Conservation (phyloP, 2,329 filamentous ascomycete species). For the Ceratocystis colombiana region DNA sequence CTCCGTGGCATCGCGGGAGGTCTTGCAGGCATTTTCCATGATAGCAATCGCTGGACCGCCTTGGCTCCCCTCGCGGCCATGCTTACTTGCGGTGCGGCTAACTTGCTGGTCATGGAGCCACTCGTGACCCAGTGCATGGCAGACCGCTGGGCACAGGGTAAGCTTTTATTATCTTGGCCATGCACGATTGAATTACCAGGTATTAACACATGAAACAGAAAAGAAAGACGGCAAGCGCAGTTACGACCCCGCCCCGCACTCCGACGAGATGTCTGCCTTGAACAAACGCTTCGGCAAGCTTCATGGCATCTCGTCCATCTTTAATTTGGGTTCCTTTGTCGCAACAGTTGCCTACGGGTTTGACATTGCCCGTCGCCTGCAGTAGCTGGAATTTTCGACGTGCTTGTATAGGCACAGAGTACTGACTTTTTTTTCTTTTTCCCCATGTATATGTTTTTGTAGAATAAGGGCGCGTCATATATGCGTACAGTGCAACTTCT, state of each 20-base stretch:
- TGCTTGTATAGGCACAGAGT: too few species aligned
- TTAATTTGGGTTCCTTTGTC: constrained; percentile 64
- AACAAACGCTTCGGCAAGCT: constrained; percentile 70
- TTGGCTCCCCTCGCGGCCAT: constrained; percentile 59
- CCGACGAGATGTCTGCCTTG: constrained; percentile 68
- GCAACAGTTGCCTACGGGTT: constrained; percentile 69
- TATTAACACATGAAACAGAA: constrained; percentile 40
- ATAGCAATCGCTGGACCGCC: constrained; percentile 52
- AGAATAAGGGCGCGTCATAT: too few species aligned
- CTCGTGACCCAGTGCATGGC: constrained; percentile 64
- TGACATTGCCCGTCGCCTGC: constrained; percentile 55
- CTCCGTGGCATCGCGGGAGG: constrained; percentile 37
- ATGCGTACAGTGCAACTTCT: too few species aligned
- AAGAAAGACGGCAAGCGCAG: constrained; percentile 82
- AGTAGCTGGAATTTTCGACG: constrained; percentile 31
- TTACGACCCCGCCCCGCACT: constrained; percentile 69
- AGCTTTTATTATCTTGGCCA: constrained; percentile 28
- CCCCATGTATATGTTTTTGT: too few species aligned
- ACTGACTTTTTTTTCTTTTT: too few species aligned
- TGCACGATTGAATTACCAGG: neutral
- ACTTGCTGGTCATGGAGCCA: constrained; percentile 63
- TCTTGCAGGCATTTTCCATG: constrained; percentile 47
- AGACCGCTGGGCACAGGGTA: constrained; percentile 69
- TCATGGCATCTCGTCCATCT: constrained; percentile 69
- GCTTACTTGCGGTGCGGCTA: constrained; percentile 59